phyloP scores from a whole-genome alignment of 139 green algal genomes.

The Zygnema circumcarinatum region DNA sequence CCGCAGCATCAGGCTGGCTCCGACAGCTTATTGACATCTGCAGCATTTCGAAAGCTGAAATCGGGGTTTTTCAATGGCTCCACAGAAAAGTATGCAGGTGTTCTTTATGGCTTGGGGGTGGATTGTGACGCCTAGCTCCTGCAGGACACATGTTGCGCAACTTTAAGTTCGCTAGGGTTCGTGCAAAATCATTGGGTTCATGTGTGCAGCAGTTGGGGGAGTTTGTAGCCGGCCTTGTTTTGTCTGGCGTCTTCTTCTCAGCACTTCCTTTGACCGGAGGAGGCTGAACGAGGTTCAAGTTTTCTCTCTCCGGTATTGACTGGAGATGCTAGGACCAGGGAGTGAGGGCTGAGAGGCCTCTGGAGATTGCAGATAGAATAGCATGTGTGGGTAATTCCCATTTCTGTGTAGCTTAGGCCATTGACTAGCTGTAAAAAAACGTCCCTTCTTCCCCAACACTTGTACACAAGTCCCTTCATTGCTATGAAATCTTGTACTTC shows the following conservation, averaged over 20 bases:
- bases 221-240: neutral
- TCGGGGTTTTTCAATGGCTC: slow-evolving; percentile 82
- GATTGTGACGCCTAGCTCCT: slow-evolving; percentile 67
- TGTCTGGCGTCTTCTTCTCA: neutral
- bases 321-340: too few relatives aligned
- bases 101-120: slow-evolving; percentile 92
- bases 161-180: neutral
- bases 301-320: too few relatives aligned
- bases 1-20: slow-evolving; percentile 81
- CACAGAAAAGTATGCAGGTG: slow-evolving; percentile 75
- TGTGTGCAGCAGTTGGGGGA: neutral
- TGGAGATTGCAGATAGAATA: neutral
- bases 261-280: neutral
- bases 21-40: slow-evolving; percentile 88
- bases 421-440: neutral
- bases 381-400: neutral
- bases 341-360: neutral
- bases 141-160: neutral
- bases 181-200: neutral
- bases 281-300: neutral
- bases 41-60: slow-evolving; percentile 92
- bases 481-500: too few relatives aligned
- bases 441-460: neutral
- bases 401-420: neutral
- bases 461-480: neutral